Conservation (phyloP, 768 basidiomycete species). For the Termitomyces sp. region DNA sequence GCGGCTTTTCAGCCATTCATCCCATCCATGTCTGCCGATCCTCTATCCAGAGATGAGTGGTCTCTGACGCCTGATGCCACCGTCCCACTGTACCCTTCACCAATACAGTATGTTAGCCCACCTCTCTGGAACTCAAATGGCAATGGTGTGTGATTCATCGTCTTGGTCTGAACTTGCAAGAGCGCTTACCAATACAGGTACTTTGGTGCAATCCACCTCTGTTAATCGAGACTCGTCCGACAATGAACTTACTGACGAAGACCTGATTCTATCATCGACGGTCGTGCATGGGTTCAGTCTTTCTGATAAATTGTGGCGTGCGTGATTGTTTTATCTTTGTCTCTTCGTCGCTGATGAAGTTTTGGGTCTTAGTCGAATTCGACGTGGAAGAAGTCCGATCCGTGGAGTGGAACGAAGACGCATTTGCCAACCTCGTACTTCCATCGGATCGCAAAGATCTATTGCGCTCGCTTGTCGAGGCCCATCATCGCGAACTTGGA, state of each 20-base stretch:
- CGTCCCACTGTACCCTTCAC: neutral
- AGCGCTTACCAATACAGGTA: slow-evolving; percentile 8
- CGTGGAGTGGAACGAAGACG: slow-evolving; percentile 53
- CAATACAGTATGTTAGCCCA: neutral
- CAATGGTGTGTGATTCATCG: slow-evolving; percentile 3
- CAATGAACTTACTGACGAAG: slow-evolving; percentile 41
- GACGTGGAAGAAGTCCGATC: slow-evolving; percentile 47
- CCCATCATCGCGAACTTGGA: slow-evolving; percentile 45
- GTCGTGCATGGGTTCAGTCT: slow-evolving; percentile 62
- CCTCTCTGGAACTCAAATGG: neutral
- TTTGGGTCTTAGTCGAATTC: slow-evolving; percentile 43
- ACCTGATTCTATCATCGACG: slow-evolving; percentile 50
- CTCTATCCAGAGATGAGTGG: neutral
- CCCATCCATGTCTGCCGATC: neutral
- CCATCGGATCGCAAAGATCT: slow-evolving; percentile 46
- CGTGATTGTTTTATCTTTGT: slow-evolving; percentile 15
- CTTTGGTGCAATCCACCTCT: slow-evolving; percentile 15
- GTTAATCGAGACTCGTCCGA: slow-evolving; percentile 6
- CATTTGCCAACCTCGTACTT: slow-evolving; percentile 58
- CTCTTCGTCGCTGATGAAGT: neutral
- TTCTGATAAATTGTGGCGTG: slow-evolving; percentile 53
- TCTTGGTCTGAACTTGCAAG: too few relatives aligned
- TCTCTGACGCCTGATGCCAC: neutral
- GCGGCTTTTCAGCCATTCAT: neutral
- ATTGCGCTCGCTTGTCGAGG: slow-evolving; percentile 51